A percentile compares a stretch with the other conserved stretches of the same genome.
Conservation (phyloP, 805 yeast species). For the Zygosaccharomyces bisporus region DNA sequence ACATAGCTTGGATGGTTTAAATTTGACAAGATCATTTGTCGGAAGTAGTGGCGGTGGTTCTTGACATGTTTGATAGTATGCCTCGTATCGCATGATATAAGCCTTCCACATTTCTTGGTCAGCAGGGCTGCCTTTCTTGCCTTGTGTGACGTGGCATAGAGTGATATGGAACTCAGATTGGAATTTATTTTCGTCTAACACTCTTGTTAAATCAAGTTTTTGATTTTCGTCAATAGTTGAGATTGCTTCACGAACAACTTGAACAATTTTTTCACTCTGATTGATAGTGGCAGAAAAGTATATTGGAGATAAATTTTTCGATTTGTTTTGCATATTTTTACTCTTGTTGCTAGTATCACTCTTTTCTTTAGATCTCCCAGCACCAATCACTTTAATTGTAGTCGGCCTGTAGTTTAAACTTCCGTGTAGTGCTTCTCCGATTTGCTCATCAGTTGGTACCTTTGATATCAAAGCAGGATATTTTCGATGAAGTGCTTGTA, state of each 20-base stretch:
- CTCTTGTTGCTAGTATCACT: slow-evolving; percentile 12
- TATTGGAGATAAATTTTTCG: slow-evolving; percentile 33
- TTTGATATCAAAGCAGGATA: slow-evolving; percentile 45
- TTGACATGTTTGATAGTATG: slow-evolving; percentile 7
- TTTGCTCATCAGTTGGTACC: slow-evolving; percentile 41
- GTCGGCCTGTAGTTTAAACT: slow-evolving; percentile 58
- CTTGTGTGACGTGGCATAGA: slow-evolving; percentile 45
- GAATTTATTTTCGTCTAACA: slow-evolving; percentile 38
- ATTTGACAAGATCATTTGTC: slow-evolving; percentile 35
- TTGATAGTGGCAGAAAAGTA: slow-evolving; percentile 46
- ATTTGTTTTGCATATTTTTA: slow-evolving; percentile 10
- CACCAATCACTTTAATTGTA: slow-evolving; percentile 37
- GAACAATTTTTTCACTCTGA: slow-evolving; percentile 12
- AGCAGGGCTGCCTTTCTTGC: slow-evolving; percentile 29
- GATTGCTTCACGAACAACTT: slow-evolving; percentile 16
- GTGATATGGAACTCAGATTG: slow-evolving; percentile 67
- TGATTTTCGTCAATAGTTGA: slow-evolving; percentile 3
- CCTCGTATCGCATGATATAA: slow-evolving; percentile 24
- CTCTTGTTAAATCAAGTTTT: slow-evolving; percentile 22
- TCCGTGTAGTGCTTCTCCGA: slow-evolving; percentile 45
- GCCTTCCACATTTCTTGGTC: slow-evolving; percentile 31
- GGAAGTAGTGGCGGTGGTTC: slow-evolving; percentile 16
- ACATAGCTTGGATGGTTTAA: slow-evolving; percentile 44
- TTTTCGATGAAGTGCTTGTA: slow-evolving; percentile 37
- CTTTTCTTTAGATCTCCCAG: slow-evolving; percentile 5